A percentile compares a stretch with the other conserved stretches of the same genome.
Evolutionary conservation across 257 asterid genomes (phyloP).

Genomic region (Nicotiana attenuata): DNA sequence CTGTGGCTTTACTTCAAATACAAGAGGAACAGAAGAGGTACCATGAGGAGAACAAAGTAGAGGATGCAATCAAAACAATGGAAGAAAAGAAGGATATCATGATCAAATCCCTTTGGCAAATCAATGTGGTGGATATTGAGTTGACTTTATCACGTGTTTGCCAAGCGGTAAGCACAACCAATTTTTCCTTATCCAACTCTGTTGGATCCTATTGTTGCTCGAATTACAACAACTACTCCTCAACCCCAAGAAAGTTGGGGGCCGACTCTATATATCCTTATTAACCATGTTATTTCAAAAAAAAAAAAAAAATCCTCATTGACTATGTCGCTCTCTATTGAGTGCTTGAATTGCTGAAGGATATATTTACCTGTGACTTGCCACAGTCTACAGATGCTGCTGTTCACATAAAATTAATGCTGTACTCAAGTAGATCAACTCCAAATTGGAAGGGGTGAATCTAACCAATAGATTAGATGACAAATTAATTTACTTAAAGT

Average conservation of each 20-base stretch:
- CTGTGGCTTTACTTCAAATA: slow-evolving; percentile 51
- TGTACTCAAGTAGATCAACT: neutral
- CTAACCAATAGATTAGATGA: neutral
- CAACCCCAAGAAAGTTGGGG: too few species aligned
- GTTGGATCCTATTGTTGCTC: neutral
- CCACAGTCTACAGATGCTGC: neutral
- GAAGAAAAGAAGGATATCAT: slow-evolving; percentile 58
- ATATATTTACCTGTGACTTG: neutral
- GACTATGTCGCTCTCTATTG: too few species aligned
- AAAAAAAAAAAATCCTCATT: too few species aligned
- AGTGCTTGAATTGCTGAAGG: neutral
- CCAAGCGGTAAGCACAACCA: slow-evolving; percentile 51
- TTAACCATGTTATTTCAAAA: too few species aligned
- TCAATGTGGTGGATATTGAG: slow-evolving; percentile 83
- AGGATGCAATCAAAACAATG: slow-evolving; percentile 38
- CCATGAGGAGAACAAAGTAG: slow-evolving; percentile 42
- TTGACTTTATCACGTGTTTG: slow-evolving; percentile 63
- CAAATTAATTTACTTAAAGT: neutral
- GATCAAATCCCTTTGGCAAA: slow-evolving; percentile 69
- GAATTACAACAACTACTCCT: too few species aligned
- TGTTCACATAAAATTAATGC: neutral
- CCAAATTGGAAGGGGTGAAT: neutral
- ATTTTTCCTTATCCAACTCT: neutral
- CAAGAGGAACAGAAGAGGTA: slow-evolving; percentile 68
- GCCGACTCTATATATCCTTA: too few species aligned